A percentile compares a stretch with the other conserved stretches of the same genome.
These are phyloP conservation scores for Sporothrix euskadiensis DNA, from an alignment of 2,329 filamentous ascomycete species.

Conservation along the genomic window DNA sequence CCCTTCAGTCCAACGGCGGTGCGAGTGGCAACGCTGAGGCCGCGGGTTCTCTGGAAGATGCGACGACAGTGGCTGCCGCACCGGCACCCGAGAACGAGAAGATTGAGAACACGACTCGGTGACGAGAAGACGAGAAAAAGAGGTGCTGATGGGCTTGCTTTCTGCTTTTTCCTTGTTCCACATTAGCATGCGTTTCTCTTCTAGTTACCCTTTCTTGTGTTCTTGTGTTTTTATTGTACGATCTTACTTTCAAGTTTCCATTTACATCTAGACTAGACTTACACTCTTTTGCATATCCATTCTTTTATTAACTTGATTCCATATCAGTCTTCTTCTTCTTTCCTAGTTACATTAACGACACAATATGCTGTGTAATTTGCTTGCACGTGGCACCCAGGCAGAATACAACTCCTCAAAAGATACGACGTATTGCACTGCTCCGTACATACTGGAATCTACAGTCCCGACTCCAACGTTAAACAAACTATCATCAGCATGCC, in stretches of 20 bases:
- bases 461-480: neutral
- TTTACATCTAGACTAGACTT: slow-evolving; percentile 20
- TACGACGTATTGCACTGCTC: neutral
- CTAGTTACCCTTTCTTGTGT: neutral
- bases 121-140: neutral
- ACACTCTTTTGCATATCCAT: neutral
- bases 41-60: neutral
- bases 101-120: neutral
- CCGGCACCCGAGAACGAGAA: neutral
- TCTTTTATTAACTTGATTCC: neutral
- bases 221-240: neutral
- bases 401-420: neutral
- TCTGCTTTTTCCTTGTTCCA: neutral
- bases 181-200: neutral
- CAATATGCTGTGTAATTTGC: neutral
- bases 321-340: neutral
- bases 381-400: neutral
- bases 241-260: neutral
- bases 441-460: neutral
- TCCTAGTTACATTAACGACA: neutral
- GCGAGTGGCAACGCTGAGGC: neutral
- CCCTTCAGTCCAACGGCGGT: neutral
- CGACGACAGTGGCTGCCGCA: neutral
- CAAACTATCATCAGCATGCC: neutral
- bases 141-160: neutral